Evolutionary conservation across 495 filamentous ascomycete genomes (phyloP).

Genomic region (Penicillium herquei): DNA sequence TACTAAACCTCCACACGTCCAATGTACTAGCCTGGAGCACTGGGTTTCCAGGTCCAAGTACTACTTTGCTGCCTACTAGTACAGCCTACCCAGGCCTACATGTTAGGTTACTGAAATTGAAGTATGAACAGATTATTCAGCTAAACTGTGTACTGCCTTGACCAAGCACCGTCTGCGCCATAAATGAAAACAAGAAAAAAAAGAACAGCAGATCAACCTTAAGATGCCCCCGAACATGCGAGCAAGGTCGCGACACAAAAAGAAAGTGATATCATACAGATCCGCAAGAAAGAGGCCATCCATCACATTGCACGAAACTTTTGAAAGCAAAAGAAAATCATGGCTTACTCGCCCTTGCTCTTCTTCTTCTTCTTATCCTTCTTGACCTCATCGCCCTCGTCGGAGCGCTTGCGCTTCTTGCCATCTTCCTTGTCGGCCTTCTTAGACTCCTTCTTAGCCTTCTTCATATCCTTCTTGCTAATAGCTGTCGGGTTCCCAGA

Average conservation of each 20-base stretch:
- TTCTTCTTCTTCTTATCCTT: slow-evolving; percentile 56
- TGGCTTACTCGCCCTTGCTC: slow-evolving; percentile 50
- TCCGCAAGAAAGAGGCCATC: slow-evolving; percentile 31
- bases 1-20: too few species aligned
- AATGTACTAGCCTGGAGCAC: too few species aligned
- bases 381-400: slow-evolving; percentile 47
- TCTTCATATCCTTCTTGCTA: slow-evolving; percentile 77
- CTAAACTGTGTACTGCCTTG: slow-evolving; percentile 35
- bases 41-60: too few species aligned
- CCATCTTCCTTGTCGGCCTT: slow-evolving; percentile 50
- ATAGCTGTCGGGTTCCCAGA: slow-evolving; percentile 59
- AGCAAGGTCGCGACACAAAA: slow-evolving; percentile 32
- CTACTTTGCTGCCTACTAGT: too few species aligned
- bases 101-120: slow-evolving; percentile 3
- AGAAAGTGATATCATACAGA: slow-evolving; percentile 52
- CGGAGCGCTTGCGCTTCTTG: slow-evolving; percentile 58
- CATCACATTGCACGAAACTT: slow-evolving; percentile 32
- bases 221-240: slow-evolving; percentile 47
- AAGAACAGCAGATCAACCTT: slow-evolving; percentile 32
- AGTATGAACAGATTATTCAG: slow-evolving; percentile 36
- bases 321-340: slow-evolving; percentile 19
- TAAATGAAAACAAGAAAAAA: slow-evolving; percentile 19
- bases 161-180: slow-evolving; percentile 37
- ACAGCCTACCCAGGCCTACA: too few species aligned
- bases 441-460: slow-evolving; percentile 64